Conservation (phyloP, 2,329 filamentous ascomycete genomes). For the Gliomastix tumulicola region DNA sequence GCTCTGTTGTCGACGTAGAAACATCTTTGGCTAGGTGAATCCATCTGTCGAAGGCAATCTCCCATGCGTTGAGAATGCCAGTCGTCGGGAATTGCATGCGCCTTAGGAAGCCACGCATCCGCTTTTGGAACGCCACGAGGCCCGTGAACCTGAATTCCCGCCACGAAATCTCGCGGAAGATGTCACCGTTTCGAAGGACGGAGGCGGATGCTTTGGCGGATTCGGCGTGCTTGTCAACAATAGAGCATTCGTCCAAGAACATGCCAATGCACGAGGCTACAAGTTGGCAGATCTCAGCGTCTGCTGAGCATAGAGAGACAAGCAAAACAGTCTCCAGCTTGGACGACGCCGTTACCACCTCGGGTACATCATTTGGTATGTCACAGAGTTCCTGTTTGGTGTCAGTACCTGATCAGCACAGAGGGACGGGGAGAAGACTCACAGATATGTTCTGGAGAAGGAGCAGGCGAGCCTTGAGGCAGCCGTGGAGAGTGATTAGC, state of each 20-base stretch:
- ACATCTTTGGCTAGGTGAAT: conserved; percentile 57
- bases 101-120: conserved; percentile 51
- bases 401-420: not conserved
- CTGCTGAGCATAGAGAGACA: conserved; percentile 57
- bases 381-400: conserved; percentile 44
- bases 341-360: conserved; percentile 43
- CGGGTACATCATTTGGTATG: conserved; percentile 44
- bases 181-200: conserved; percentile 51
- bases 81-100: conserved; percentile 54
- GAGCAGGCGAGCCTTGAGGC: conserved; percentile 46
- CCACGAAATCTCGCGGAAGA: conserved; percentile 57
- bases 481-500: conserved; percentile 43
- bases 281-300: conserved; percentile 58
- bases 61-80: conserved; percentile 65
- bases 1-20: conserved; percentile 42
- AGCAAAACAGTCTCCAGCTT: conserved; percentile 57
- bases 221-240: conserved; percentile 44
- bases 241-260: conserved; percentile 54
- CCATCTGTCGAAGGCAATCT: conserved; percentile 59
- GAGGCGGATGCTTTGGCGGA: conserved; percentile 42
- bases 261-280: conserved; percentile 56
- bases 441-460: conserved; percentile 45
- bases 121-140: conserved; percentile 63
- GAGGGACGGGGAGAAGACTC: conserved; percentile 9
- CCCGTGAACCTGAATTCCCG: conserved; percentile 61